phyloP scores from a whole-genome alignment of 2,329 filamentous ascomycete species.

The Beauveria scarabaeidicola region DNA sequence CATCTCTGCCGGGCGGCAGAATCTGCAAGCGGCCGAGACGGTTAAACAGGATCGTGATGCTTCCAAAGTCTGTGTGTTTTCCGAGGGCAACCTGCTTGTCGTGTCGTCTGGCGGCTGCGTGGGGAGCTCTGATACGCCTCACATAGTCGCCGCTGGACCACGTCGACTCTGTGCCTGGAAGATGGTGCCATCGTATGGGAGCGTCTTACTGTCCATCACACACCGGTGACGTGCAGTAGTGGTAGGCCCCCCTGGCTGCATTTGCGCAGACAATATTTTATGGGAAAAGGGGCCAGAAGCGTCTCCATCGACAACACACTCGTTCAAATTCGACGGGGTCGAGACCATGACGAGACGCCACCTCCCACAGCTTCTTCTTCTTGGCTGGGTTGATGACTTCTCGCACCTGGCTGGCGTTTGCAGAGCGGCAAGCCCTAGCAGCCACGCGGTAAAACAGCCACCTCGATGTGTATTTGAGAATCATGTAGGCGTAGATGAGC shows the following conservation, averaged over 20 bases:
- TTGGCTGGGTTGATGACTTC: conserved; percentile 38
- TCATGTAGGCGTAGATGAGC: conserved; percentile 31
- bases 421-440: conserved; percentile 23
- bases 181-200: not conserved
- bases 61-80: conserved; percentile 30
- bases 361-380: conserved; percentile 24
- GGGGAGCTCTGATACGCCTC: conserved; percentile 4
- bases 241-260: not conserved
- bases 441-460: conserved; percentile 32
- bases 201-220: not conserved
- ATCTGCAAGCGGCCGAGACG: conserved; percentile 31
- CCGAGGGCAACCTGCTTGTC: conserved; percentile 10
- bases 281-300: conserved; percentile 28
- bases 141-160: conserved; percentile 2
- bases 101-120: conserved; percentile 5
- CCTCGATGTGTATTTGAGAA: conserved; percentile 34
- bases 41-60: conserved; percentile 31
- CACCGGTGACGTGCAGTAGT: not conserved
- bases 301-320: conserved; percentile 21
- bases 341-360: conserved; percentile 31
- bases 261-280: not conserved
- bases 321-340: conserved; percentile 23
- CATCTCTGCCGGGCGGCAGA: conserved; percentile 17
- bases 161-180: not conserved
- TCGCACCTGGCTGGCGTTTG: conserved; percentile 20